Evolutionary conservation across 2,329 filamentous ascomycete genomes (phyloP), one percentile per base, ranked within the genome.

Genomic region (Epichloe gansuensis): DNA sequence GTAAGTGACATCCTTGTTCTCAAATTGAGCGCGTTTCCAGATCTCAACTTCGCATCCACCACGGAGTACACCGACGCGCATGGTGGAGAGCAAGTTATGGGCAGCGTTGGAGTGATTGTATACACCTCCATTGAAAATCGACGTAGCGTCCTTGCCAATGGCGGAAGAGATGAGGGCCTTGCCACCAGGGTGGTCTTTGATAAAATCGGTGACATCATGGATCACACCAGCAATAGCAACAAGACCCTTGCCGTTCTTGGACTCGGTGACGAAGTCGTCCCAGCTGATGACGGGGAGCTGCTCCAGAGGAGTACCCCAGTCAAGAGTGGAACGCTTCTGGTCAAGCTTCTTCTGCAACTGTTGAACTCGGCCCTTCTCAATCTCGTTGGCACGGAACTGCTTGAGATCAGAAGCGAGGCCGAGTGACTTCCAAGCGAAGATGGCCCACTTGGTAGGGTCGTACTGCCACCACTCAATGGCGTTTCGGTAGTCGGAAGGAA

Each of bases 301-400:
- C 69, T 93, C 88, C 31, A 94, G 80, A 55, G 88, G 88, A 59
- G 84, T 80, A 68, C 88, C 88, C 88, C 88, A 94, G 74, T 94
- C 86, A 55, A 94, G 84, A 57, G 75, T 81, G 59, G 85, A 70
- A 64, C 88, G 87, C 80, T 88, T 87, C 74, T 90, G 86, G 70
- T 93, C 88, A 55, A 94, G 82, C 79, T 93, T 93, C 86, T 93
- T 93, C 78, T 93, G 88, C 58, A 84, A 72, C 73, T 93, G 88
- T 75, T 94, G 88, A 35, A 93, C 77, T 65, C 88, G 86, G 59
- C 88, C 88, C 80, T 93, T 93, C 71, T 94, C 88, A 59, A 95
- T 94, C 69, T 94, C 89, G 70, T 95, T 95, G 72, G 81, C 74
- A 62, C 87, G 86, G 82, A 95, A 95, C 71, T 91, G 81, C 81